Evolutionary conservation across 352 stramenopile species (phyloP).

Genomic region (Thraustotheca clavata): DNA sequence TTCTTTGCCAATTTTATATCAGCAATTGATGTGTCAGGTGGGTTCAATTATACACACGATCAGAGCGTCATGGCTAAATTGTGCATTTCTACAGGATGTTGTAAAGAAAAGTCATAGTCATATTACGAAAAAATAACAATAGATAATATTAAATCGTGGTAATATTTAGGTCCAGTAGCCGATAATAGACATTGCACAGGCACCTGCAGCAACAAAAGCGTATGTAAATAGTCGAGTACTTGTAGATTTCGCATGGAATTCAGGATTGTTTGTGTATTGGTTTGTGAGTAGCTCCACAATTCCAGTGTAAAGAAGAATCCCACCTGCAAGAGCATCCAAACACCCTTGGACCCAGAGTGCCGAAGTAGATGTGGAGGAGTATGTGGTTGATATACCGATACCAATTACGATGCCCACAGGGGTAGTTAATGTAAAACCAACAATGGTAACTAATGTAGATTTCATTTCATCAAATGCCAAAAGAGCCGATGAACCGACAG

Average conservation of each 20-base stretch:
- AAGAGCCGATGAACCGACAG: conserved; percentile 39
- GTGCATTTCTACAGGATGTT: no score
- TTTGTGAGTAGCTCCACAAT: conserved; percentile 58
- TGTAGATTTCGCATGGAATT: conserved; percentile 37
- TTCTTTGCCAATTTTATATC: no score
- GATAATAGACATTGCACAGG: no score
- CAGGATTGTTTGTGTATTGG: conserved; percentile 56
- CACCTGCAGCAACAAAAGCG: no score
- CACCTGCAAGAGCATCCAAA: conserved; percentile 53
- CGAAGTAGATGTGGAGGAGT: conserved; percentile 37
- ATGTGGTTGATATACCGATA: conserved; percentile 43
- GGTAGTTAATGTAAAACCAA: conserved; percentile 48
- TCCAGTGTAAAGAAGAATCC: conserved; percentile 61
- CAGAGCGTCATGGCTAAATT: no score
- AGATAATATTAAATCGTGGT: no score
- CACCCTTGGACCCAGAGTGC: conserved; percentile 52
- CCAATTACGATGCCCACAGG: conserved; percentile 44
- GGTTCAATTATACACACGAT: no score
- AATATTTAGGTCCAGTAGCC: conserved; percentile 26
- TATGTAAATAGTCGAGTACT: no score
- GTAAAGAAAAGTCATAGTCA: no score
- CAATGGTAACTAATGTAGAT: conserved; percentile 38
- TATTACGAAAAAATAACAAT: no score
- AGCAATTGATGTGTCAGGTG: no score
- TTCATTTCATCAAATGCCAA: conserved; percentile 30